Evolutionary conservation across 2,329 filamentous ascomycete species (phyloP), one percentile per base, ranked within the genome.

Genomic region (Didymella pinodella): DNA sequence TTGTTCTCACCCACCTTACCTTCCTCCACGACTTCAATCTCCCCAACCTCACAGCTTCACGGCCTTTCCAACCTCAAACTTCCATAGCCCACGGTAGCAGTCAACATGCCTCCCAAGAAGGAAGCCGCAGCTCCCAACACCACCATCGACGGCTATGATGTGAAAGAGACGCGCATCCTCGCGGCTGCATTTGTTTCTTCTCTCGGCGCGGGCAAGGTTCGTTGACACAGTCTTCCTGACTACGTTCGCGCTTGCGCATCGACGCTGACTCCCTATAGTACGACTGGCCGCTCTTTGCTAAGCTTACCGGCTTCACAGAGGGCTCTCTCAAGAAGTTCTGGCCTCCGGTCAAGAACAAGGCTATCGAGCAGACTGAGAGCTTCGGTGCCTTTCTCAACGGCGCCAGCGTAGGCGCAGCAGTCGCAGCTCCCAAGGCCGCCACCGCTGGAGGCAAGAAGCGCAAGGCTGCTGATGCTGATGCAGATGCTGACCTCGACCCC

Each of bases 251-350:
- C 3, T n/a, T 26, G 29, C 14, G 29, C 12, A 25, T 29, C 3
- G 2, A 7, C 2, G 26, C 51, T 64, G 40, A 58, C 32, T 36
- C 1, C 7, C 4, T 2, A 18, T 40, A 75, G 72, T 72, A 66
- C 53, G 67, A 76, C 58, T 76, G 69, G 36, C 64, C 69, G 0
- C 25, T 71, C 12, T 72, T 76, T 66, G 68, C 68, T 0, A 61
- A 44, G 4, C 59, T 76, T 2, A 70, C 71, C 0, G 66, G 67
- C 43, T 71, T 74, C 61, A 75, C 73, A 0, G 59, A 59, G 16
- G 71, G 72, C 31, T 65, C 70, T 0, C 66, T 74, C 45, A 72
- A 73, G 65, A 76, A 76, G 67, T 69, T 75, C 43, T 73, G 66
- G 63, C 74, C 74, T 0, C 66, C 65, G 0, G 57, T 73, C 48